Conservation (phyloP, 495 filamentous ascomycete genomes). For the Aspergillus bridgeri region DNA sequence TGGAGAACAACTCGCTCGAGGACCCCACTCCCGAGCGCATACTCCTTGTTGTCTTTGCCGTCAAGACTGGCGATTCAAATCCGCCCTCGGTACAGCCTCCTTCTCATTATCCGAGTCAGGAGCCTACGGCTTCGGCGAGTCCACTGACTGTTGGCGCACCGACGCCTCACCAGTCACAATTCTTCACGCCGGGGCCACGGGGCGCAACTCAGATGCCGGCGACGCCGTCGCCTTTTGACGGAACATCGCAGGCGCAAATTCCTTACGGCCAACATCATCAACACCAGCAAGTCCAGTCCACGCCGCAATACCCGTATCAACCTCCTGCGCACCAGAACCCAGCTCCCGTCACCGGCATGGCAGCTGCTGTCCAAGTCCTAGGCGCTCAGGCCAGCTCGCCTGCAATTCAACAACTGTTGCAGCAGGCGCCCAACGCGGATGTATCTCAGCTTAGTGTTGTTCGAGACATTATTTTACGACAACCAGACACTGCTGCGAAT, state of each 20-base stretch:
- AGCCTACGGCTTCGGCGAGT: constrained; percentile 37
- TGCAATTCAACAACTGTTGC: constrained; percentile 63
- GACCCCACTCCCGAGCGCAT: constrained; percentile 62
- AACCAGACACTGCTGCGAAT: constrained; percentile 42
- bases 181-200: constrained; percentile 25
- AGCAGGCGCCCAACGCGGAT: constrained; percentile 60
- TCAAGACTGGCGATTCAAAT: constrained; percentile 50
- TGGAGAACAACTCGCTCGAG: constrained; percentile 71
- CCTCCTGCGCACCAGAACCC: constrained; percentile 13
- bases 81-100: constrained; percentile 44
- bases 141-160: constrained; percentile 41
- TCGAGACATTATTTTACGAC: constrained; percentile 51
- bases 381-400: constrained; percentile 57
- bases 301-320: constrained; percentile 20
- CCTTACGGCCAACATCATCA: constrained; percentile 25
- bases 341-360: constrained; percentile 19
- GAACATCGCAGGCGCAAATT: constrained; percentile 31
- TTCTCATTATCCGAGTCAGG: constrained; percentile 40
- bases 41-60: constrained; percentile 74
- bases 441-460: constrained; percentile 62
- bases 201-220: constrained; percentile 24
- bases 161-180: constrained; percentile 37
- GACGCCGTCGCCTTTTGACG: constrained; percentile 23
- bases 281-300: constrained; percentile 26
- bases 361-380: constrained; percentile 49